Conservation (phyloP, 202 grass and related monocot genomes). For the Elaeis oleifera region DNA sequence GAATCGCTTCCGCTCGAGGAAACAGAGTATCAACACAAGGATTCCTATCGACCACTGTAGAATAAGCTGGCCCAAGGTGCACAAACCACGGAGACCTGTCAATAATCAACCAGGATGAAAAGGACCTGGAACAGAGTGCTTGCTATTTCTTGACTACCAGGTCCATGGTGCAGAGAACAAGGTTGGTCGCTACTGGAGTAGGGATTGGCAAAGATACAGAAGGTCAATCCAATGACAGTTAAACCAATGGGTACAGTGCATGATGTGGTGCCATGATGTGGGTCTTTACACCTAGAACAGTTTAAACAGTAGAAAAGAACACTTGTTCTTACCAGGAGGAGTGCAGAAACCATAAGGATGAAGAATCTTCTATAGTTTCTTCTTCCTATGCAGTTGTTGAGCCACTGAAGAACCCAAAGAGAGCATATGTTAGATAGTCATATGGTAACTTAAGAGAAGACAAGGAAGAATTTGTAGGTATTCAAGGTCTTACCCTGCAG, state of each 20-base stretch:
- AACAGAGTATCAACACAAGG: slow-evolving; percentile 83
- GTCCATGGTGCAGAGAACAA: slow-evolving; percentile 12
- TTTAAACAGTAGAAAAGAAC: neutral
- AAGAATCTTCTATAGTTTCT: slow-evolving; percentile 92
- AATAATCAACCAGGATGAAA: slow-evolving; percentile 63
- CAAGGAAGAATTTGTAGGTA: slow-evolving; percentile 14
- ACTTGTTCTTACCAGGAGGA: slow-evolving; percentile 57
- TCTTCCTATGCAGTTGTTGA: slow-evolving; percentile 96
- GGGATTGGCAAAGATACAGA: too few relatives aligned
- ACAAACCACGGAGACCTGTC: slow-evolving; percentile 56
- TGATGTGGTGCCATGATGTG: too few relatives aligned
- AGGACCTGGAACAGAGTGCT: slow-evolving; percentile 29
- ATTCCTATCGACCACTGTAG: slow-evolving; percentile 66
- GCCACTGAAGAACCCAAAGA: slow-evolving; percentile 53
- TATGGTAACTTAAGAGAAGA: neutral
- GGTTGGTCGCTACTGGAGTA: neutral
- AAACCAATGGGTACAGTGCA: too few relatives aligned
- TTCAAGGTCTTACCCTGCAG: slow-evolving; percentile 57
- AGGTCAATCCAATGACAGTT: too few relatives aligned
- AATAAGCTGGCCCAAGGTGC: slow-evolving; percentile 84
- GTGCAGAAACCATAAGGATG: slow-evolving; percentile 68
- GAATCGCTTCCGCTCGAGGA: slow-evolving; percentile 57
- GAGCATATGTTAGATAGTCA: slow-evolving; percentile 7
- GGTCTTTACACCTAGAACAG: neutral
- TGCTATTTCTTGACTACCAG: slow-evolving; percentile 26